These are phyloP conservation scores for Kwoniella sp. DNA, from an alignment of 768 basidiomycete genomes.

Conservation along the genomic window DNA sequence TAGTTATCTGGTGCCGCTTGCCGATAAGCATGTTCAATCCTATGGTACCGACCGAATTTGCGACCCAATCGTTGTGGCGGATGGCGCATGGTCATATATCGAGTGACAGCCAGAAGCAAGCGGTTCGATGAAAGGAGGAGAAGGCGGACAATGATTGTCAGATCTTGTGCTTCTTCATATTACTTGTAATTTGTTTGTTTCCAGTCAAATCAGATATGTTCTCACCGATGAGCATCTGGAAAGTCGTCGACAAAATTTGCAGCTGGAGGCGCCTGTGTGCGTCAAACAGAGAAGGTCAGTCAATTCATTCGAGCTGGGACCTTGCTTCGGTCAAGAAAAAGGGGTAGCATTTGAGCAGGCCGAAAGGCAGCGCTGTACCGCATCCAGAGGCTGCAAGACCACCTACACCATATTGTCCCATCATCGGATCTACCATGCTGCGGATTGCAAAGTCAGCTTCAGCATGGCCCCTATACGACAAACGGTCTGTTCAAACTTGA, in stretches of 20 bases:
- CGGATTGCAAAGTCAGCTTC: not conserved
- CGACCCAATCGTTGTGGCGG: not conserved
- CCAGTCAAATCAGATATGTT: not conserved
- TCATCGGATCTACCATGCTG: constrained; percentile 36
- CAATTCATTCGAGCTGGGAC: not conserved
- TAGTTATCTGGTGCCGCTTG: constrained; percentile 46
- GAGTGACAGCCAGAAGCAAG: not conserved
- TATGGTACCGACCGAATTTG: too few species aligned
- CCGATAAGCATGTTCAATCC: constrained; percentile 49
- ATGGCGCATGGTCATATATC: not conserved
- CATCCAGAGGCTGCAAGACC: not conserved
- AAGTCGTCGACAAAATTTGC: constrained; percentile 44
- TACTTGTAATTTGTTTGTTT: not conserved
- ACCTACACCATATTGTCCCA: constrained; percentile 36
- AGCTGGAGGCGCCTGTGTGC: constrained; percentile 43
- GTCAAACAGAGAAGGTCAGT: not conserved
- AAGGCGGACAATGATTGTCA: not conserved
- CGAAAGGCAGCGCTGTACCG: not conserved
- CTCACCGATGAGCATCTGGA: constrained; percentile 49
- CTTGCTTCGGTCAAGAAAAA: too few species aligned
- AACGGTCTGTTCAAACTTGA: not conserved
- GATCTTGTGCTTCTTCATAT: constrained; percentile 1
- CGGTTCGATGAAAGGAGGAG: constrained; percentile 1
- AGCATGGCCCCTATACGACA: not conserved
- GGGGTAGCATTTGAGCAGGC: not conserved